Base-by-base conservation (phyloP, 129 eudicot genomes). In the Helianthus tuberosus region DNA sequence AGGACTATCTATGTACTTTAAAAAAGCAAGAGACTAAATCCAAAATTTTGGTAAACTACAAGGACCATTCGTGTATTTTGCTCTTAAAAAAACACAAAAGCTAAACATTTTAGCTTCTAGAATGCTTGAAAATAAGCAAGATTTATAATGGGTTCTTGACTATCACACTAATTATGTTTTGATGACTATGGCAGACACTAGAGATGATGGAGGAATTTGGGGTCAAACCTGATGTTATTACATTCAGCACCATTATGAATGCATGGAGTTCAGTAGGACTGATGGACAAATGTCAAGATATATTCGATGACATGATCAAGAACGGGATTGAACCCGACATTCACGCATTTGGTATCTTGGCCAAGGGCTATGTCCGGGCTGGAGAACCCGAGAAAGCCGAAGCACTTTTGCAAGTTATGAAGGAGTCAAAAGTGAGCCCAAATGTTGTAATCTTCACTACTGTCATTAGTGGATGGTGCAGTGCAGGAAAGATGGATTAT, bases 401-500 rank as follows among this genome's bases (percentile, higher is more conserved):
- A 66, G 77, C 69, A 11, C 81, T 91, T 62, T 71, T 95, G 29
- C 74, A 79, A 72, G 44, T 81, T 44, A 89, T 95, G 97, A 69
- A 9, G 2, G 76, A 70, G 51, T 78, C 89, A 2, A 77, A 87
- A 13, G 90, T 86, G 11, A 76, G 78, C 72, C 97, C 96, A 32
- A 95, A 95, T 66, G 96, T 87, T 15, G 97, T 95, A 8, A 85
- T 95, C 50, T 95, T 85, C 81, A 95, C 99, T 5, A 95, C 93
- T 23, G 63, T 95, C 82, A 91, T 95, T 46, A 95, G 99, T 71
- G 96, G 99, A 49, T 95, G 99, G 99, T 91, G 97, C 36, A 95
- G 94, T 75, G 84, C 87, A 3, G 96, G 97, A 39, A 80, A 78
- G 71, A 95, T 95, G 99, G 92, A 91, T 41, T 61, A 66, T 66